Percentiles rank a stretch among this genome's conserved stretches.
Evolutionary conservation across 331 rosid species (phyloP).

Genomic region (Cydonia oblonga): DNA sequence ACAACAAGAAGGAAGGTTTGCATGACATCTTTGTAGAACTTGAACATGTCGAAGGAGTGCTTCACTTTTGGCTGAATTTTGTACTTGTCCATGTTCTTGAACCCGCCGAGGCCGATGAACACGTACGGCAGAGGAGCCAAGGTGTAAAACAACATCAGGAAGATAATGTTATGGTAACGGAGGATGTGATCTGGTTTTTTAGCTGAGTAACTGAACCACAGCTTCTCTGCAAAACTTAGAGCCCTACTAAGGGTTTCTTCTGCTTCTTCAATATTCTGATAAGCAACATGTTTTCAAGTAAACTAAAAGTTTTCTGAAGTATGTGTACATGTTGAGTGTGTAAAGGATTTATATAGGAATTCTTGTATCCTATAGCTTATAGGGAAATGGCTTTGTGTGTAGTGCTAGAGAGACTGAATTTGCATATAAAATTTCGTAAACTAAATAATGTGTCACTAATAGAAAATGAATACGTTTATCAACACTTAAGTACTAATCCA

Average conservation of each 20-base stretch:
- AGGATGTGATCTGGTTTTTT: conserved; percentile 1
- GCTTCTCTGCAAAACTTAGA: not conserved
- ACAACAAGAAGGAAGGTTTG: not conserved
- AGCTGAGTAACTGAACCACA: conserved; percentile 15
- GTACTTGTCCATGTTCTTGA: not conserved
- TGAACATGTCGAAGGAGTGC: not conserved
- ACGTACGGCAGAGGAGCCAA: not conserved
- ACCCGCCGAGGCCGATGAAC: not conserved
- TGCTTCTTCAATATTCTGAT: not conserved
- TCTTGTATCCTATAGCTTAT: no score
- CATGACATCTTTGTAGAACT: conserved; percentile 3
- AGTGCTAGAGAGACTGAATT: no score
- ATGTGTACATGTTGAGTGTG: not conserved
- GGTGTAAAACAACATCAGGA: not conserved
- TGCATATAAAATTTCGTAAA: fast-evolving
- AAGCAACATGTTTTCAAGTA: not conserved
- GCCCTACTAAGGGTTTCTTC: not conserved
- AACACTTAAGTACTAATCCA: no score
- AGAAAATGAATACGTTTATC: no score
- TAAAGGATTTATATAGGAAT: not conserved
- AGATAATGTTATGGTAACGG: not conserved
- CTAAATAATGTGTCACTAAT: no score
- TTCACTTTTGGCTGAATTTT: conserved; percentile 5
- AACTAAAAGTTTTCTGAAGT: no score
- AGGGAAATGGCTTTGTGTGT: no score